phyloP scores from a whole-genome alignment of 805 yeast species.

The Candida xyloterini region DNA sequence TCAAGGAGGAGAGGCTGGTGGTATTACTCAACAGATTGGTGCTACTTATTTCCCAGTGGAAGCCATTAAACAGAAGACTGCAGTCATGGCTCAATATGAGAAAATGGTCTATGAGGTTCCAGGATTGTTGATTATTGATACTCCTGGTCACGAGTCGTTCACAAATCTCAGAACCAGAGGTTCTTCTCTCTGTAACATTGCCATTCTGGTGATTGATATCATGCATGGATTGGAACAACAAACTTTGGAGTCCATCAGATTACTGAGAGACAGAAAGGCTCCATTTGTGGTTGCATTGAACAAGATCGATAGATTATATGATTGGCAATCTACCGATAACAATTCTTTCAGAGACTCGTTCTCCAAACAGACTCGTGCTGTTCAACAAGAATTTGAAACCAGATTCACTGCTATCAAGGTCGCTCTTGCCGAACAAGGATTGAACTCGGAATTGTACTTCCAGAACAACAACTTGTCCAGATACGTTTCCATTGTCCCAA shows the following conservation, averaged over 20 bases:
- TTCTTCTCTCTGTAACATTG: constrained; percentile 98
- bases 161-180: constrained; percentile 97
- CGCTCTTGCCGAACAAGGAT: constrained; percentile 95
- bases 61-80: constrained; percentile 87
- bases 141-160: constrained; percentile 99
- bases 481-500: constrained; percentile 94
- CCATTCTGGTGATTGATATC: constrained; percentile 95
- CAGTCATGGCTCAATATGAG: constrained; percentile 83
- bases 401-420: constrained; percentile 82
- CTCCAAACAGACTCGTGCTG: constrained; percentile 75
- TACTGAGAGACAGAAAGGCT: constrained; percentile 94
- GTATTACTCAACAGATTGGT: constrained; percentile 99
- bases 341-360: constrained; percentile 95
- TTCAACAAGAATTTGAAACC: constrained; percentile 88
- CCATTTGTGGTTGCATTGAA: constrained; percentile 97
- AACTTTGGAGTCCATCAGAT: constrained; percentile 88
- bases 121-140: constrained; percentile 93
- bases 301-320: constrained; percentile 96
- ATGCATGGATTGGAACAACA: constrained; percentile 99
- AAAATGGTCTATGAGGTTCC: constrained; percentile 91
- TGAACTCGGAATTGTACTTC: constrained; percentile 94
- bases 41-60: constrained; percentile 99
- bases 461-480: constrained; percentile 91
- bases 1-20: constrained; percentile 99
- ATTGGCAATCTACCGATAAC: constrained; percentile 88